These are phyloP conservation scores for Vachellia collinsii DNA, from an alignment of 306 rosid species.

Conservation along the genomic window DNA sequence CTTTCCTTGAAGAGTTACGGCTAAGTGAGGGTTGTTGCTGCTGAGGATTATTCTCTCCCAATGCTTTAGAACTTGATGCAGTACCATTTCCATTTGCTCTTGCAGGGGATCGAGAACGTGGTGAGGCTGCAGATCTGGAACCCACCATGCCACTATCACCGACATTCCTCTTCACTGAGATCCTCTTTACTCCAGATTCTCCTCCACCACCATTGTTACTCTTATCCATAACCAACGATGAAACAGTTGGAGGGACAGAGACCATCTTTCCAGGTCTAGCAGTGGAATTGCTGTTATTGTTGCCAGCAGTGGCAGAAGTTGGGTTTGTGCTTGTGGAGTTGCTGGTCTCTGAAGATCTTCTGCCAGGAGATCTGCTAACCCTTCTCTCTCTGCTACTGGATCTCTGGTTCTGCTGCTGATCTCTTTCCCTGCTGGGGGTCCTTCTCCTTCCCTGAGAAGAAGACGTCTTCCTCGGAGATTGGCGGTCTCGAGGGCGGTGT, in stretches of 20 bases:
- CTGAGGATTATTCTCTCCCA: slow-evolving; percentile 48
- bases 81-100: slow-evolving; percentile 48
- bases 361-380: slow-evolving; percentile 85
- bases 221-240: slow-evolving; percentile 81
- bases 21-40: slow-evolving; percentile 72
- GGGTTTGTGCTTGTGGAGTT: not conserved
- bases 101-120: slow-evolving; percentile 79
- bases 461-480: slow-evolving; percentile 46
- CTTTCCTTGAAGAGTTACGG: slow-evolving; percentile 80
- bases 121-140: slow-evolving; percentile 71
- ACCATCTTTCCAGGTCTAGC: slow-evolving; percentile 87
- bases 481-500: slow-evolving; percentile 61
- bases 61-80: slow-evolving; percentile 41
- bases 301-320: slow-evolving; percentile 26
- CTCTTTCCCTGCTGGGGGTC: slow-evolving; percentile 91
- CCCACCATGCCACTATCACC: slow-evolving; percentile 49
- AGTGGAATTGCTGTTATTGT: slow-evolving; percentile 23
- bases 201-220: slow-evolving; percentile 62
- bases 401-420: slow-evolving; percentile 60
- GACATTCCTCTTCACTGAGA: slow-evolving; percentile 73
- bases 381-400: slow-evolving; percentile 85
- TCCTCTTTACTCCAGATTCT: slow-evolving; percentile 63
- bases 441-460: slow-evolving; percentile 83
- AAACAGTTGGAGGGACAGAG: slow-evolving; percentile 88
- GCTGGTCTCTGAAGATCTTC: slow-evolving; percentile 62